phyloP scores from a whole-genome alignment of 306 rosid species.

The Lathyrus oleraceus region DNA sequence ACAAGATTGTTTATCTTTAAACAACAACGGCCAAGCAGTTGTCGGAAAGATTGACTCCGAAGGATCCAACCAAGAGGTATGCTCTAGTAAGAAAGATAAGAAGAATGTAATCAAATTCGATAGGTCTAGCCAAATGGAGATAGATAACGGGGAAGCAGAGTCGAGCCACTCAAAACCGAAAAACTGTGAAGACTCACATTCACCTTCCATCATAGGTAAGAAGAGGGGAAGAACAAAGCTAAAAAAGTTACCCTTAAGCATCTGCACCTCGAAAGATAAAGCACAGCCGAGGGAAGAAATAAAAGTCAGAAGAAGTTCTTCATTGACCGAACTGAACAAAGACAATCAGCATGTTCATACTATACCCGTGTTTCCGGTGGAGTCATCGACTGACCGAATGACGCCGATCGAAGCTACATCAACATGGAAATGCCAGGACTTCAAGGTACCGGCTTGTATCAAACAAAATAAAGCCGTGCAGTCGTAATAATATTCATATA shows the following conservation, averaged over 20 bases:
- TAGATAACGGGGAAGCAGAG: conserved; percentile 65
- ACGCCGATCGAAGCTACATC: conserved; percentile 64
- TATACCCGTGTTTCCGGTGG: conserved; percentile 60
- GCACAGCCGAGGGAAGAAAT: conserved; percentile 63
- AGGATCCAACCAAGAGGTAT: conserved; percentile 54
- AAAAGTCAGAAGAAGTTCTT: conserved; percentile 50
- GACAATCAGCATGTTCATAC: conserved; percentile 48
- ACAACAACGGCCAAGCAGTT: conserved; percentile 55
- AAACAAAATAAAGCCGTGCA: conserved; percentile 76
- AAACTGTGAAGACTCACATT: conserved; percentile 46
- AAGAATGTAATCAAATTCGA: conserved; percentile 45
- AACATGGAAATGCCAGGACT: conserved; percentile 84
- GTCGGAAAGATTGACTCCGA: conserved; percentile 52
- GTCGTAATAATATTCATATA: conserved; percentile 56
- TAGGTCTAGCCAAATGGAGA: conserved; percentile 48
- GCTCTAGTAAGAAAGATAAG: conserved; percentile 60
- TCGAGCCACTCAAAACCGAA: conserved; percentile 63
- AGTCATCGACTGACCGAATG: conserved; percentile 58
- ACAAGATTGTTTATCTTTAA: conserved; percentile 49
- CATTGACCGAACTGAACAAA: conserved; percentile 49
- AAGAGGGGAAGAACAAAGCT: conserved; percentile 92
- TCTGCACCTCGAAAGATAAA: conserved; percentile 70
- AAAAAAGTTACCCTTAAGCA: conserved; percentile 81
- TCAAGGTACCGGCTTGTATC: conserved; percentile 69
- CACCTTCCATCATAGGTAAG: conserved; percentile 56